Percentiles rank a stretch among this genome's conserved stretches.
Conservation (phyloP, 345 rosid genomes). For the Rhizophora mangle region DNA sequence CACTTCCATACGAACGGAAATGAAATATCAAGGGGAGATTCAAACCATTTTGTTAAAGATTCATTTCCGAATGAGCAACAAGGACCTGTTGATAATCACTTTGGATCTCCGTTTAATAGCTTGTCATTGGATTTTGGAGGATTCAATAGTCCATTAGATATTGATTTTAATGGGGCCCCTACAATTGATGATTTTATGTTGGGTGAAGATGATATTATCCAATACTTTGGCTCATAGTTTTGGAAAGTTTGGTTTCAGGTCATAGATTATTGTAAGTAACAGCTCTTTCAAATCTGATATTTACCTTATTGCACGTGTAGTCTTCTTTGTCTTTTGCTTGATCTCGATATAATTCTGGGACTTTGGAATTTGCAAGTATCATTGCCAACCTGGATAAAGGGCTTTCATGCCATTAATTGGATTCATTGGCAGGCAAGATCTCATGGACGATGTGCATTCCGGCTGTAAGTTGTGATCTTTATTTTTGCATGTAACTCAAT, state of each 20-base stretch:
- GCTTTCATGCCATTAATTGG: not conserved
- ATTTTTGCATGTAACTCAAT: not conserved
- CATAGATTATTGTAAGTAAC: constrained; percentile 12
- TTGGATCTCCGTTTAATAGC: constrained; percentile 51
- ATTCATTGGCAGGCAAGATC: not conserved
- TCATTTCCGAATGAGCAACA: constrained; percentile 55
- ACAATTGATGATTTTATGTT: not conserved
- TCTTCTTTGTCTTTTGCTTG: not conserved
- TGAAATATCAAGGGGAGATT: constrained; percentile 34
- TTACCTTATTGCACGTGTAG: not conserved
- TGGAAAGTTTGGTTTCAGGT: not conserved
- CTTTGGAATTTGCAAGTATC: not conserved
- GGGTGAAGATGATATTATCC: constrained; percentile 21
- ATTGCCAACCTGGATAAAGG: not conserved
- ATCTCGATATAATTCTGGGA: constrained; percentile 8
- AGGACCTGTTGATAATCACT: constrained; percentile 48
- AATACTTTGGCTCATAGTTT: constrained; percentile 27
- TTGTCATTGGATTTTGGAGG: constrained; percentile 42
- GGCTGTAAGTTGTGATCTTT: constrained; percentile 7
- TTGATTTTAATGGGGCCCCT: constrained; percentile 9
- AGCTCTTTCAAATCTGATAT: not conserved
- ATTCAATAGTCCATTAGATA: constrained; percentile 26
- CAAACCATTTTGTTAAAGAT: constrained; percentile 40
- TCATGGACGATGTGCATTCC: constrained; percentile 2
- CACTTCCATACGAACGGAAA: constrained; percentile 39